A percentile compares a stretch with the other conserved stretches of the same genome.
phyloP scores from a whole-genome alignment of 352 stramenopile genomes.

The Pythium guiyangense region DNA sequence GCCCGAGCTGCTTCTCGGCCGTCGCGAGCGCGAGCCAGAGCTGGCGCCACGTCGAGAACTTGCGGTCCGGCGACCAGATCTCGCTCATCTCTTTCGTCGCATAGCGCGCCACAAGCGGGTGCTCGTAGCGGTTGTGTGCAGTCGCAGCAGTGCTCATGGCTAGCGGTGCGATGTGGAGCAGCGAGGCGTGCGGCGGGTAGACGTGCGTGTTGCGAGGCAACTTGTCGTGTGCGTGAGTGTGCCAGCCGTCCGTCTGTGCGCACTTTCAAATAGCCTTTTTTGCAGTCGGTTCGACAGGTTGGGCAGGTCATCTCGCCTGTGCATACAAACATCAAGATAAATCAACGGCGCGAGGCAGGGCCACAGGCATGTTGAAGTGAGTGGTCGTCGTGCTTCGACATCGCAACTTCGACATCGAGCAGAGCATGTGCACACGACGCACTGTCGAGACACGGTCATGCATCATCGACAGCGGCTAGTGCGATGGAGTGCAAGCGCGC shows the following conservation, averaged over 20 bases:
- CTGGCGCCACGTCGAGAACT: constrained; percentile 99
- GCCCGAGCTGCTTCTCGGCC: constrained; percentile 96
- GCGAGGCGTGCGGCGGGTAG: not conserved
- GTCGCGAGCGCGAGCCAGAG: constrained; percentile 97
- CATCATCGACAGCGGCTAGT: not conserved
- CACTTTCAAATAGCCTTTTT: not conserved
- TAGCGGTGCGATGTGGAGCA: not conserved
- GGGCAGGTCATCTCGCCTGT: not conserved
- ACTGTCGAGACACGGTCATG: not conserved
- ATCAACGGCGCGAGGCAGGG: not conserved
- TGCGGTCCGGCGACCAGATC: constrained; percentile 97
- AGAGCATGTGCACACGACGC: not conserved
- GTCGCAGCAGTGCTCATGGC: constrained; percentile 30
- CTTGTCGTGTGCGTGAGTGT: constrained; percentile 4
- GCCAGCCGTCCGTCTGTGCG: not conserved
- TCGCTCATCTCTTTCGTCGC: constrained; percentile 99
- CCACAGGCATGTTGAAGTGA: not conserved
- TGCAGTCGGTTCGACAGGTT: not conserved
- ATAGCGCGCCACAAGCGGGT: constrained; percentile 92
- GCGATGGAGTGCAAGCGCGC: too few species aligned
- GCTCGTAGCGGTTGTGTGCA: constrained; percentile 83
- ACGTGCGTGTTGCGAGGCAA: not conserved
- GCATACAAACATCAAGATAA: not conserved
- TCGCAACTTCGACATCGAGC: not conserved
- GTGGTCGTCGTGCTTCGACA: not conserved